phyloP scores from a whole-genome alignment of 331 rosid species.

The Rhamnella rubrinervis region DNA sequence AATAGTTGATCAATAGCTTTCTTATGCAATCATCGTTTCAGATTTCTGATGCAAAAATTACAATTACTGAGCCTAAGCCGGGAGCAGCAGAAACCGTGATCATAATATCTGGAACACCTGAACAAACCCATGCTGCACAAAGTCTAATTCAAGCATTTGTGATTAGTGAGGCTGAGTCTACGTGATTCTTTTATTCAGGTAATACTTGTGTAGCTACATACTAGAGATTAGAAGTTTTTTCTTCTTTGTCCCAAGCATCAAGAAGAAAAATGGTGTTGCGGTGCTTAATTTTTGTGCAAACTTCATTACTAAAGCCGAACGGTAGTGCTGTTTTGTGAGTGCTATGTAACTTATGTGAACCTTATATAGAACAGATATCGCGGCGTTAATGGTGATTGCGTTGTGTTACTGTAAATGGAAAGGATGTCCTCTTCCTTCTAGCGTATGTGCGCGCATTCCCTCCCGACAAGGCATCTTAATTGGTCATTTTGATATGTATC shows the following conservation, averaged over 20 bases:
- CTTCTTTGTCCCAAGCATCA: constrained; percentile 7
- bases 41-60: constrained; percentile 94
- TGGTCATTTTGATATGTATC: no score
- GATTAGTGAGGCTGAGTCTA: constrained; percentile 72
- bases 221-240: constrained; percentile 5
- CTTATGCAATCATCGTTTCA: constrained; percentile 37
- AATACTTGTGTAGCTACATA: constrained; percentile 22
- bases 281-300: constrained; percentile 12
- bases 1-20: background rate
- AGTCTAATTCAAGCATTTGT: constrained; percentile 99
- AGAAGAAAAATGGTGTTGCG: constrained; percentile 19
- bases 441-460: no score
- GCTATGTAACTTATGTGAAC: constrained; percentile 15
- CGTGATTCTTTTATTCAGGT: constrained; percentile 53
- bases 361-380: constrained; percentile 18
- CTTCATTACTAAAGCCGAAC: background rate
- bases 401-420: background rate
- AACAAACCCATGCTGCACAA: constrained; percentile 97
- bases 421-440: background rate
- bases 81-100: constrained; percentile 86
- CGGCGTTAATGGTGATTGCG: background rate
- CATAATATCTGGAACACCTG: constrained; percentile 93
- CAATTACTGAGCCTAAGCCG: constrained; percentile 76
- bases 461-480: no score
- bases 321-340: constrained; percentile 15